Evolutionary conservation across 768 basidiomycete species (phyloP), one percentile per base, ranked within the genome.

Genomic region (Lactarius vividus): DNA sequence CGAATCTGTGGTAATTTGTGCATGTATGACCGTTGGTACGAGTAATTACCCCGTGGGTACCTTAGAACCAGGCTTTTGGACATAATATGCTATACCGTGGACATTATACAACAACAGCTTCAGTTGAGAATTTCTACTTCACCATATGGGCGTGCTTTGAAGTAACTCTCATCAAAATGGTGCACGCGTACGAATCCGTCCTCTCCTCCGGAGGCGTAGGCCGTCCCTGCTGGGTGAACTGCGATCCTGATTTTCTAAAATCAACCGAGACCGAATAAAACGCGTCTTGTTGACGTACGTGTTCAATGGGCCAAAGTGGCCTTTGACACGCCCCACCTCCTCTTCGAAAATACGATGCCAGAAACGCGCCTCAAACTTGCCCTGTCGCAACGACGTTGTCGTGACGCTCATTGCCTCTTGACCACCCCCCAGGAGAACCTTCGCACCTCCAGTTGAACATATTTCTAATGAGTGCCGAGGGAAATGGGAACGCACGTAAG

Each of bases 351-450:
- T 82, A 71, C 90, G 94, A 82, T 99, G 96, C 94, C 95, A 98
- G 80, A 99, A 98, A 44, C 95, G 84, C 13, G 94, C 93, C 79
- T 98, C 97, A 76, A 99, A 99, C 77, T 98, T 97, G 26, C 96
- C 97, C 75, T 97, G 93, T 59, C 97, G 87, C 28, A 87, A 73
- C 2, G 94, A 94, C 0, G 96, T 98, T 9, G 94, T 98, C 16
- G 97, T 98, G 59, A 98, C 97, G 72, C 81, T 88, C 94, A 94
- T 96, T 4, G 97, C 97, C 75, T 97, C 96, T 77, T 98, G 97
- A 52, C 97, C 97, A 76, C 97, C 96, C 53, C 97, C 97, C 28
- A 97, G 81, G 37, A 98, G 84, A 52, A 96, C 83, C 92, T 94
- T 63, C 57, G 37, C 31, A 7, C 20, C 33, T 10, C 35, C 2